Evolutionary conservation across 2,329 filamentous ascomycete species (phyloP), one percentile per base, ranked within the genome.

Genomic region (Cladosporium sp.): DNA sequence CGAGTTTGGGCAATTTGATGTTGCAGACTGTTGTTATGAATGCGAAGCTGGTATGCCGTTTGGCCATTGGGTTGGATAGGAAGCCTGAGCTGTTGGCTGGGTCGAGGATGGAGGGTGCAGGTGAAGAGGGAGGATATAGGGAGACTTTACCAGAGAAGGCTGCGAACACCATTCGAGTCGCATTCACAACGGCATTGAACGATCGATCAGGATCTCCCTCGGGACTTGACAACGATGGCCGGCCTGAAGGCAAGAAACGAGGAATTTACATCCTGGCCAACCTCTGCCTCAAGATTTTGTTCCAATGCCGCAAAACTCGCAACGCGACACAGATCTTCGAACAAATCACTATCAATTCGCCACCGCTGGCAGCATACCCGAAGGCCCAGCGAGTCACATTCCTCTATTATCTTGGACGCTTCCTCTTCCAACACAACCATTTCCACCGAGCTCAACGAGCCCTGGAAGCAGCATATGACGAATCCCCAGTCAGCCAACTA

Each of bases 261-360:
- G 92, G 90, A 42, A 91, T 97, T 61, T 97, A 97, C 75, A 86
- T 90, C 58, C 91, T 96, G 74, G 92, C 91, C 59, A 97, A 97
- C 69, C 82, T 96, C 22, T 94, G 91, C 36, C 77, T 97, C 49
- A 93, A 92, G 72, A 83, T 97, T 3, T 80, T 97, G 7, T 95
- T 96, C 68, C 89, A 91, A 82, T 94, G 90, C 70, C 84, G 86
- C 35, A 94, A 93, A 72, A 89, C 89, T 2, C 84, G 90, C 61
- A 86, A 91, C 57, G 91, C 90, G 15, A 89, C 90, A 63, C 91
- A 93, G 71, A 89, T 97, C 66, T 94, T 97, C 70, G 87, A 86
- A 63, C 95, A 94, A 69, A 93, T 97, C 62, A 87, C 86, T 50
- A 86, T 89, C 57, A 88, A 90, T 63, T 92, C 90, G 0, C 91